phyloP scores from a whole-genome alignment of 1,284 basidiomycete species.

The Wallemia mellicola region DNA sequence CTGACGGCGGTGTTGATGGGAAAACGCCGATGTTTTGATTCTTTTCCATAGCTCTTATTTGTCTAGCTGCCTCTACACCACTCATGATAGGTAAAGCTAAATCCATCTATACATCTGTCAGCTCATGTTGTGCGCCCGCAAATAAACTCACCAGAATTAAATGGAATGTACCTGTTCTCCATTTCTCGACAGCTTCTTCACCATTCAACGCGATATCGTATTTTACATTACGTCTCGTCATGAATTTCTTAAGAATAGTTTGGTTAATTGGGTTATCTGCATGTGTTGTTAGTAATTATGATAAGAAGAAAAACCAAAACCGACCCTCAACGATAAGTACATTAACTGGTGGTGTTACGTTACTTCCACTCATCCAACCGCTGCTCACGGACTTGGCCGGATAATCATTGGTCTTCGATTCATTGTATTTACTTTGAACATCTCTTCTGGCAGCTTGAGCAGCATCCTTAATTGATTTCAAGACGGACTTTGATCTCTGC shows the following conservation, averaged over 20 bases:
- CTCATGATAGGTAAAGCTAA: constrained; percentile 99
- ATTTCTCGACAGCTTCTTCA: constrained; percentile 81
- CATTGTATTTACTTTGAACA: background rate
- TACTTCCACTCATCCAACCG: constrained; percentile 9
- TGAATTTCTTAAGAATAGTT: constrained; percentile 78
- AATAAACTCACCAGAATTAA: constrained; percentile 47
- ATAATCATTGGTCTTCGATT: background rate
- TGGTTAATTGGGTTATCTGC: constrained; percentile 97
- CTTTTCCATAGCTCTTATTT: constrained; percentile 66
- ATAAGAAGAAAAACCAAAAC: constrained; percentile 12
- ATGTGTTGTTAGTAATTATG: background rate
- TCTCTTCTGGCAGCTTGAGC: background rate
- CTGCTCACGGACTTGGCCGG: background rate
- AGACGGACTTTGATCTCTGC: background rate
- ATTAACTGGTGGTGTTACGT: constrained; percentile 68
- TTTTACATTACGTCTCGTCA: constrained; percentile 86
- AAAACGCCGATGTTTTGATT: constrained; percentile 33
- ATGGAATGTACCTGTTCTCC: constrained; percentile 78
- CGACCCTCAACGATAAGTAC: constrained; percentile 74
- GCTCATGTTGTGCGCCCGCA: background rate
- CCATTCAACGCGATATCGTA: constrained; percentile 87
- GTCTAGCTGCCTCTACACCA: constrained; percentile 86
- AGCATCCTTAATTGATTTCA: background rate
- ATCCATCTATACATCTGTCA: constrained; percentile 47
- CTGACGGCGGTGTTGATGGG: constrained; percentile 29